Conservation (phyloP, 1,284 basidiomycete genomes). For the Malassezia slooffiae region DNA sequence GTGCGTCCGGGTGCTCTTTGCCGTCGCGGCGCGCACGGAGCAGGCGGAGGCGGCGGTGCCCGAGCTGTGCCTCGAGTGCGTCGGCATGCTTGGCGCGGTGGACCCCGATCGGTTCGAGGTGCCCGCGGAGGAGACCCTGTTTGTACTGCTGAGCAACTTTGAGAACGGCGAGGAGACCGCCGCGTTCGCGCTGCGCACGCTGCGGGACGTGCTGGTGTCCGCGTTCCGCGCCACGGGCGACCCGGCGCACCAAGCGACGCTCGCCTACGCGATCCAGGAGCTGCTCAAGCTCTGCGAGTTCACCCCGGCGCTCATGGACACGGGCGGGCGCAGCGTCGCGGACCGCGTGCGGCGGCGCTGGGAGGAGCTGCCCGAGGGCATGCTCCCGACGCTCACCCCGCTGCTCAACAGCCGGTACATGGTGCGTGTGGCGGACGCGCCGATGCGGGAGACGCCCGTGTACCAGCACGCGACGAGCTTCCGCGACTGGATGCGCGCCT, state of each 20-base stretch:
- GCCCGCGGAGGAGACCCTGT: conserved; percentile 55
- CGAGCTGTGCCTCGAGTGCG: conserved; percentile 65
- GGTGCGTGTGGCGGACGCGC: conserved; percentile 23
- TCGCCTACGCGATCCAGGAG: conserved; percentile 89
- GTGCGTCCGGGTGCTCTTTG: conserved; percentile 61
- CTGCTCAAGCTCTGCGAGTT: conserved; percentile 80
- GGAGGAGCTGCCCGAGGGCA: conserved; percentile 67
- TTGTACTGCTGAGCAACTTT: conserved; percentile 73
- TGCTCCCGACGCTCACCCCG: conserved; percentile 76
- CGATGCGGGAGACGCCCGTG: conserved; percentile 44
- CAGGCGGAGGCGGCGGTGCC: conserved; percentile 55
- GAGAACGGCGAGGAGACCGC: conserved; percentile 66
- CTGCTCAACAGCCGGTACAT: conserved; percentile 50
- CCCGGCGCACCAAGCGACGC: conserved; percentile 75
- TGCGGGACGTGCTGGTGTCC: conserved; percentile 75
- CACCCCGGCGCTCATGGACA: conserved; percentile 57
- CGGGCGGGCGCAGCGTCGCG: conserved; percentile 48
- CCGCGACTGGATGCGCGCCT: conserved; percentile 88
- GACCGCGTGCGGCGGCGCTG: conserved; percentile 58
- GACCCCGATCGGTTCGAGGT: conserved; percentile 88
- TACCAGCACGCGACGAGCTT: conserved; percentile 69
- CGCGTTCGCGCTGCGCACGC: conserved; percentile 72
- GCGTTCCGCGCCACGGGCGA: conserved; percentile 88
- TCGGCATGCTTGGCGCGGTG: conserved; percentile 85
- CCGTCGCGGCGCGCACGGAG: conserved; percentile 55